Evolutionary conservation across 2,329 filamentous ascomycete species (phyloP).

Genomic region (Cercospora sojina): DNA sequence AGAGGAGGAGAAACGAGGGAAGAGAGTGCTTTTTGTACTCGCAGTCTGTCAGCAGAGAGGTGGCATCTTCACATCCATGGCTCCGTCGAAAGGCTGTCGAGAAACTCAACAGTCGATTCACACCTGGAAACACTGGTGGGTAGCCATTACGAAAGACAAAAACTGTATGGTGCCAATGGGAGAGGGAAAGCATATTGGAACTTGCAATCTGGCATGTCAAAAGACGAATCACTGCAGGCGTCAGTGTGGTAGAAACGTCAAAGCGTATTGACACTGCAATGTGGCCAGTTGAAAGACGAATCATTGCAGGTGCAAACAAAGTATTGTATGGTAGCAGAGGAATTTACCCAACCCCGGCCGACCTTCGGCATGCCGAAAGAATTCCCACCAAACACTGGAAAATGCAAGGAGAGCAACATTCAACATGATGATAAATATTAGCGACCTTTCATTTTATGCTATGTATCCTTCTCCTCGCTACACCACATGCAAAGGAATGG

Average conservation of each 20-base stretch:
- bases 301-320: neutral
- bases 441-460: neutral
- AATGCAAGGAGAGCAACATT: neutral
- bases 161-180: neutral
- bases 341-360: neutral
- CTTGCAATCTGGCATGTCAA: neutral
- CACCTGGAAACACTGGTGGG: neutral
- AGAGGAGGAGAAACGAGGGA: neutral
- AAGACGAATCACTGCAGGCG: neutral
- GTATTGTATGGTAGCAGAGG: neutral
- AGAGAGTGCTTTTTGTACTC: neutral
- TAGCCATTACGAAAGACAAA: neutral
- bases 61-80: neutral
- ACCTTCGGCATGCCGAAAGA: neutral
- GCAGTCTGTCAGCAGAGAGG: neutral
- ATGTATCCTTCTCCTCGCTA: neutral
- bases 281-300: neutral
- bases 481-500: slow-evolving; percentile 11
- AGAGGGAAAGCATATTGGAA: neutral
- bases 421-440: neutral
- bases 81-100: neutral
- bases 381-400: neutral
- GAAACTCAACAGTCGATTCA: neutral
- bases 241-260: neutral
- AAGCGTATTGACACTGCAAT: neutral